Evolutionary conservation across 345 rosid species (phyloP), one percentile per base, ranked within the genome.

Genomic region (Cardamine resedifolia): DNA sequence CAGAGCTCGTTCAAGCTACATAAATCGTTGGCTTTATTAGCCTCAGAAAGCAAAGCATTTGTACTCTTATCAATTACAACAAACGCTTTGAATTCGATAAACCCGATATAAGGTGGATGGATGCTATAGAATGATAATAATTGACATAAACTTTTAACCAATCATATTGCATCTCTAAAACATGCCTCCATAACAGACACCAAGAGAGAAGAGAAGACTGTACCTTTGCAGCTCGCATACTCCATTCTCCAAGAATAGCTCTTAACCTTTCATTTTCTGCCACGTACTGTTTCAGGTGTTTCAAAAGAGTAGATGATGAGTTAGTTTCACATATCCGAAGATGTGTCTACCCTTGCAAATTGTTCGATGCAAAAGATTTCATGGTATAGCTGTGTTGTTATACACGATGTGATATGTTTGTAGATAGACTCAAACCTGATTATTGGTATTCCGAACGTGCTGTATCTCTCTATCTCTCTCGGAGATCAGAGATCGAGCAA

Each of bases 191-290:
- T 10, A 21, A 28, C 12, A 31, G 45, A 50, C 14, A 41, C 31
- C 28, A 31, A 57, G 24, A 56, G 52, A 43, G 66, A 48, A 8
- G 53, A 59, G 23, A 14, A 39, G 18, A 31, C 15, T 0, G 21
- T 87, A 95, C 99, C 96, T 91, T 95, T 6, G 99, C 97, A 31
- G 99, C 96, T 28, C 93, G 85, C 51, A 90, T 70, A 59, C 97
- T 95, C 99, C 99, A 95, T 80, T 95, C 97, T 72, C 96, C 92
- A 52, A 95, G 83, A 43, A 95, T 91, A 47, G 97, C 96, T 81
- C 99, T 85, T 34, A 95, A 85, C 73, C 99, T 88, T 77, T 91
- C 99, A 39, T 91, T 90, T 80, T 95, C 99, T 76, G 91, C 92
- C 14, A 89, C 91, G 45, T 88, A 91, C 99, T 90, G 85, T 79